Evolutionary conservation across 441 rosid species (phyloP).

Genomic region (Erysimum cheiri): DNA sequence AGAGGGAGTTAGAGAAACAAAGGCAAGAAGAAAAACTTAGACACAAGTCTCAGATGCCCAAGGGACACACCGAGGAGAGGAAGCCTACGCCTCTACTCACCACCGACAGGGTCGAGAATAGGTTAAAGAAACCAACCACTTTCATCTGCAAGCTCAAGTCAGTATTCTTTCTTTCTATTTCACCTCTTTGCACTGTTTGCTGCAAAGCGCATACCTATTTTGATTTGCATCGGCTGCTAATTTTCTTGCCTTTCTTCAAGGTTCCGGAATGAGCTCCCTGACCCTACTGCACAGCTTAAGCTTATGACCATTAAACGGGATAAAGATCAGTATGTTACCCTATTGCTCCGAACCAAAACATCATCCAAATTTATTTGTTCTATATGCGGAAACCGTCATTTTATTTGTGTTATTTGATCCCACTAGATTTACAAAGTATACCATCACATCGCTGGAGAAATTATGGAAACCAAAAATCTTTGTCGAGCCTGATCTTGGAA

Average conservation of each 20-base stretch:
- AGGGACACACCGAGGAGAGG: conserved; percentile 88
- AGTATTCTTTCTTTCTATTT: conserved; percentile 38
- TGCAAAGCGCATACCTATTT: too few species aligned
- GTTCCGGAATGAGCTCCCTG: conserved; percentile 98
- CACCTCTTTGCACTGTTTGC: too few species aligned
- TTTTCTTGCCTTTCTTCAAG: conserved; percentile 48
- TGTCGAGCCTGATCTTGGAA: conserved; percentile 99
- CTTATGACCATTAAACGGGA: conserved; percentile 83
- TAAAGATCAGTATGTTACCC: conserved; percentile 74
- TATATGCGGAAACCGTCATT: not conserved
- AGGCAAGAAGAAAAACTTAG: conserved; percentile 79
- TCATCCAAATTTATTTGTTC: not conserved
- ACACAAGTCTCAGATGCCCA: conserved; percentile 66
- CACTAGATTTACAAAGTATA: conserved; percentile 82
- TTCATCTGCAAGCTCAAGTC: conserved; percentile 98
- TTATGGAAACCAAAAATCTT: conserved; percentile 84
- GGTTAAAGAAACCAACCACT: conserved; percentile 98
- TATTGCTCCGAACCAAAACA: not conserved
- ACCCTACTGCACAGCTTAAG: conserved; percentile 92
- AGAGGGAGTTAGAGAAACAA: conserved; percentile 88
- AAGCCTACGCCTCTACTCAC: conserved; percentile 72
- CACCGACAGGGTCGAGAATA: conserved; percentile 87
- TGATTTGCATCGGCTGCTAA: not conserved
- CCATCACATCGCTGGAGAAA: conserved; percentile 90
- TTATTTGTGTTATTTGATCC: not conserved